Evolutionary conservation across 2,329 filamentous ascomycete species (phyloP), one percentile per base, ranked within the genome.

Genomic region (Macroventuria anomochaeta): DNA sequence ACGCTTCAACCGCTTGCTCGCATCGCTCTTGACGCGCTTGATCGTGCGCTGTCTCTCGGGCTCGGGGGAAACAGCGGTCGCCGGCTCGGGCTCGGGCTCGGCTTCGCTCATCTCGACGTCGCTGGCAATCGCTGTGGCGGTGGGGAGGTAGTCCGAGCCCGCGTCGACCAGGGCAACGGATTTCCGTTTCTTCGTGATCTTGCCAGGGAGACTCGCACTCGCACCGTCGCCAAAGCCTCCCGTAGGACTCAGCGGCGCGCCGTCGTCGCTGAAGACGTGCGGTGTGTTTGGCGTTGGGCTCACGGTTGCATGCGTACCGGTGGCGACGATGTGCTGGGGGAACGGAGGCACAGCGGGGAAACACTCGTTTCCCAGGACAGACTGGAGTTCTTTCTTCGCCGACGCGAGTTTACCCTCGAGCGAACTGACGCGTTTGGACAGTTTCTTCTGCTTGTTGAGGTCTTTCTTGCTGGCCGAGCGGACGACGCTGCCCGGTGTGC

Each of bases 361-460:
- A 31, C 81, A 76, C 21, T 52, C 57, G 31, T 80, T 77, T 18
- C 55, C 53, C 13, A 83, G 71, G 32, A 81, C 75, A 5, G 80
- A 73, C 26, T 77, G 75, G 20, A 87, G 76, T 68, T 87, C 81
- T 41, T 77, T 77, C 28, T 83, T 78, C 7, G 83, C 83, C 29
- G 78, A 76, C 13, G 82, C 75, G 25, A 87, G 77, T 65, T 86
- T 85, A 11, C 75, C 68, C 61, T 88, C 85, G 11, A 87, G 77
- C 58, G 86, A 80, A 59, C 83, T 85, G 25, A 87, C 84, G 46
- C 83, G 79, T 71, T 85, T 85, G 33, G 79, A 75, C 26, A 87
- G 72, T 57, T 83, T 85, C 53, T 80, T 76, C 61, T 86, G 82
- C 62, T 80, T 81, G 42, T 80, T 76, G 5, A 87, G 71, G 46